phyloP scores from a whole-genome alignment of 129 eudicot species.

The Lactuca sativa region DNA sequence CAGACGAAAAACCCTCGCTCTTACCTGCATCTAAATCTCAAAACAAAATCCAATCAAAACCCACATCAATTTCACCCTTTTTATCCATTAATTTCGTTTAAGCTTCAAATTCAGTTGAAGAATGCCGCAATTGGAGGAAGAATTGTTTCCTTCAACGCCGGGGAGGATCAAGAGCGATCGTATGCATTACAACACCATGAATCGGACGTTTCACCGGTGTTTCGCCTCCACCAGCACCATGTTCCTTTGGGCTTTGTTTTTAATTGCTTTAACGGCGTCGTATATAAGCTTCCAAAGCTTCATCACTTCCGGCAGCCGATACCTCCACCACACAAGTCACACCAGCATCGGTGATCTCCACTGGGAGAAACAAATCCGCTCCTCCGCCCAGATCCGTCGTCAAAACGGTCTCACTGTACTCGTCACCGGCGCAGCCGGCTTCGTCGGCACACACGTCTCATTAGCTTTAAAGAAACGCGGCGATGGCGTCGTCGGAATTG shows the following conservation, averaged over 20 bases:
- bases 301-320: conserved; percentile 29
- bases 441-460: conserved; percentile 45
- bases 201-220: conserved; percentile 34
- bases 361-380: conserved; percentile 38
- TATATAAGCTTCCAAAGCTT: conserved; percentile 38
- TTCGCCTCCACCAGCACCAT: conserved; percentile 44
- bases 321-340: conserved; percentile 15
- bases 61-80: neutral
- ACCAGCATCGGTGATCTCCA: conserved; percentile 15
- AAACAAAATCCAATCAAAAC: neutral
- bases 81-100: neutral
- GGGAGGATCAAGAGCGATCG: conserved; percentile 44
- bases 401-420: conserved; percentile 37
- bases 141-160: conserved; percentile 38
- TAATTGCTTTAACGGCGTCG: conserved; percentile 44
- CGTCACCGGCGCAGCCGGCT: conserved; percentile 53
- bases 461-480: conserved; percentile 44
- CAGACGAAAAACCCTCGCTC: conserved; percentile 15
- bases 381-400: conserved; percentile 43
- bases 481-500: conserved; percentile 47
- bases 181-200: conserved; percentile 1
- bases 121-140: conserved; percentile 22
- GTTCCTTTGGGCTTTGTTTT: conserved; percentile 40
- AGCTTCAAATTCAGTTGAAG: neutral
- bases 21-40: conserved; percentile 17